phyloP scores from a whole-genome alignment of 2,329 filamentous ascomycete species.

The Penicillium glabrum region DNA sequence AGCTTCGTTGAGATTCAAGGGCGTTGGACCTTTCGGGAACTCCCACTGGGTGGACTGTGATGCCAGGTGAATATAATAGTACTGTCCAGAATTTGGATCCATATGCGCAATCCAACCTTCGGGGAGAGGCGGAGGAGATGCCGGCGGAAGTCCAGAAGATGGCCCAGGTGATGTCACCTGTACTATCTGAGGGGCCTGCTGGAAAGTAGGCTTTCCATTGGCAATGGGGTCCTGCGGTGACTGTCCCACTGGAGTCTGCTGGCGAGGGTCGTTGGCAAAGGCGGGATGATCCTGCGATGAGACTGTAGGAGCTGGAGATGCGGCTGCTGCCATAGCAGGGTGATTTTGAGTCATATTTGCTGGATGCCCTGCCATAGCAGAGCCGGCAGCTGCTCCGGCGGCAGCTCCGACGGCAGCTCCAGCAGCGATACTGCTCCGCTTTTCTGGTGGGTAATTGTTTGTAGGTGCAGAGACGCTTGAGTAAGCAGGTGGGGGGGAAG shows the following conservation, averaged over 20 bases:
- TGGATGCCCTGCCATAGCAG: conserved; percentile 23
- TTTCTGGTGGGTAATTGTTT: conserved; percentile 73
- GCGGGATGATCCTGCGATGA: conserved; percentile 70
- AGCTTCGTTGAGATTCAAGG: conserved; percentile 75
- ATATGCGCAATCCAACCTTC: conserved; percentile 98
- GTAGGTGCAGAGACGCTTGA: conserved; percentile 65
- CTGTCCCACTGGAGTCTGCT: conserved; percentile 37
- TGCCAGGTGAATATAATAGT: conserved; percentile 97
- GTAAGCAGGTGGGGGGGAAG: conserved; percentile 93
- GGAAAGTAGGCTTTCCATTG: conserved; percentile 23
- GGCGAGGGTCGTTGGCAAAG: conserved; percentile 79
- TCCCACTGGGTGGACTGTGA: conserved; percentile 98
- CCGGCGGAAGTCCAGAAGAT: conserved; percentile 57
- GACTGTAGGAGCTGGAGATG: conserved; percentile 28
- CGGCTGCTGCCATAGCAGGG: conserved; percentile 19
- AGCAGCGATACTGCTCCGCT: conserved; percentile 55
- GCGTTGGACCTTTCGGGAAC: conserved; percentile 93
- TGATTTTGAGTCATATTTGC: conserved; percentile 22
- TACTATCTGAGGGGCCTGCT: conserved; percentile 18
- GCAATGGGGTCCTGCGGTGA: conserved; percentile 41
- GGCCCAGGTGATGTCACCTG: conserved; percentile 38
- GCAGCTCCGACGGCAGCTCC: conserved; percentile 15
- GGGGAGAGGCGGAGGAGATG: conserved; percentile 86
- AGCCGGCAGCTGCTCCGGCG: conserved; percentile 9
- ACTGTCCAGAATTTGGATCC: conserved; percentile 93